Base-by-base conservation (phyloP, 495 filamentous ascomycete genomes). In the Penicillium coprophilum region DNA sequence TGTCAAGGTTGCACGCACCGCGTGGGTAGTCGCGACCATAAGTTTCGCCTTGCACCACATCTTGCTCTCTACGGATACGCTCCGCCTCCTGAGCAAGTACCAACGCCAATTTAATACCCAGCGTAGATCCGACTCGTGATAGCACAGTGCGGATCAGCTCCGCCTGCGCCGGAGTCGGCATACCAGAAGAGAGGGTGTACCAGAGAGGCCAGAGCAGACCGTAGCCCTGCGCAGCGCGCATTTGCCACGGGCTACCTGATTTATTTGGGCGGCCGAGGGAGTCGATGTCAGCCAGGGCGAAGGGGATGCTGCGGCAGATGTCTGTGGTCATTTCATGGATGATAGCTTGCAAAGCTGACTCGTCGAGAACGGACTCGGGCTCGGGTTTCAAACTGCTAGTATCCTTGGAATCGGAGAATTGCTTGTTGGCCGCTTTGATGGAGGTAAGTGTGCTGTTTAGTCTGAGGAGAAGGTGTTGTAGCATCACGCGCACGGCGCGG, bases 121-220 rank as follows among this genome's bases (percentile, higher is more conserved):
- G 55, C 13, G 55, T 64, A 2, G 68, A 69, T 6, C 74, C 76
- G 12, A 74, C 52, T 5, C 63, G 58, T 8, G 48, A 55, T 0
- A 78, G 54, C 46, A 64, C 69, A 9, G 52, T 50, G 0, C 66
- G 61, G 23, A 76, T 69, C 45, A 71, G 67, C 9, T 65, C 50
- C 2, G 50, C 50, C 56, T 78, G 74, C 0, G 52, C 48, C 12
- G 67, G 60, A 1, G 70, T 73, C 1, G 74, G 72, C 43, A 77
- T 55, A 0, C 71, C 73, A 31, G 60, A 72, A 13, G 71, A 67
- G 7, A 74, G 36, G 12, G 75, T 63, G 36, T 75, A 74, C 76
- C 76, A 78, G 17, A 77, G 53, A 0, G 76, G 76, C 76, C 76
- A 78, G 3, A 77, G 63, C 50, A 76, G 60, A 17, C 65, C 67